Evolutionary conservation across 345 rosid genomes (phyloP).

Genomic region (Combretum micranthum): DNA sequence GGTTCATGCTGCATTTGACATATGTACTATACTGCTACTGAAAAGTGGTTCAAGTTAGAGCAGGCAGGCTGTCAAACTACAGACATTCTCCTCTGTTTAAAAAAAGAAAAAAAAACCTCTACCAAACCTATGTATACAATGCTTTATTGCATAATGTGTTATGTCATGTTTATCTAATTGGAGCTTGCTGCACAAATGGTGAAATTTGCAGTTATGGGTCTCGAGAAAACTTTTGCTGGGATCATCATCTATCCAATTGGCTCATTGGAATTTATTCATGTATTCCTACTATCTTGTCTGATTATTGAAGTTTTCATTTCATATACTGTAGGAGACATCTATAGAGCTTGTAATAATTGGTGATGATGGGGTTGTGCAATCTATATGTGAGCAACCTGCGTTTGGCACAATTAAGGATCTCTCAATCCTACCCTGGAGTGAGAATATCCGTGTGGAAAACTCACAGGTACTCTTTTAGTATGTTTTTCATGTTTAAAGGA

Average conservation of each 20-base stretch:
- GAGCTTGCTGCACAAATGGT: no score
- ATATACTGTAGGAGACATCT: slow-evolving; percentile 69
- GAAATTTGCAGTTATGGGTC: no score
- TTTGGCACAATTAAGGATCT: slow-evolving; percentile 90
- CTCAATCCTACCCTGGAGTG: slow-evolving; percentile 64
- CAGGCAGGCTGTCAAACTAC: no score
- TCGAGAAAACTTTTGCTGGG: no score
- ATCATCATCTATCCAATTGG: background rate
- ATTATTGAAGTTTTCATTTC: slow-evolving; percentile 11
- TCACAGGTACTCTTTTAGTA: slow-evolving; percentile 35
- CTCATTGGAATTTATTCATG: background rate
- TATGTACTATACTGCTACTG: no score
- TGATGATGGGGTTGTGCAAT: slow-evolving; percentile 68
- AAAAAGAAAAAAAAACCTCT: no score
- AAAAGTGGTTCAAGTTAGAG: no score
- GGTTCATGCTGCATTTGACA: no score
- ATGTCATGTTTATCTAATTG: no score
- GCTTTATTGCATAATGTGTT: no score
- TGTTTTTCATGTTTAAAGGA: background rate
- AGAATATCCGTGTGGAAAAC: slow-evolving; percentile 29
- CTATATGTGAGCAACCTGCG: slow-evolving; percentile 79
- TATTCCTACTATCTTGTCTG: background rate
- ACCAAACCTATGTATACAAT: no score
- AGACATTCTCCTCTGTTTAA: no score
- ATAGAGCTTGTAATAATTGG: slow-evolving; percentile 74